Evolutionary conservation across 176 grass and related monocot genomes (phyloP).

Genomic region (Bolboschoenus planiculmis): DNA sequence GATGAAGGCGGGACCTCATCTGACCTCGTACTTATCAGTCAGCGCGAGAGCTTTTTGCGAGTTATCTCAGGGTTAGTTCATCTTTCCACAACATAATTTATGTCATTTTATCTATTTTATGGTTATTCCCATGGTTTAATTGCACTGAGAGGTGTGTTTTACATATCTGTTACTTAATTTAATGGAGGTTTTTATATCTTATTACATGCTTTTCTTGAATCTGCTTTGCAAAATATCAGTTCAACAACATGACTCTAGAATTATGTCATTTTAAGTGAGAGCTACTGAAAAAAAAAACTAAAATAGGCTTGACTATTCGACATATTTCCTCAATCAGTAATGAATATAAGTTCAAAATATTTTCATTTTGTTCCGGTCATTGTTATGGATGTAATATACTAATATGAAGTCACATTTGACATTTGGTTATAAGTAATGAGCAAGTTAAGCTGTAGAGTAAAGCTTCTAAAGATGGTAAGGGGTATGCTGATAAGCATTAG

Average conservation of each 20-base stretch:
- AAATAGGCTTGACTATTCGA: not conserved
- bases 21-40: conserved; percentile 44
- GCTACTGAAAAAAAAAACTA: not conserved
- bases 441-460: not conserved
- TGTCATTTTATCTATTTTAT: not conserved
- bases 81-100: not conserved
- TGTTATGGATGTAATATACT: not conserved
- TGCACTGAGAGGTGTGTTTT: not conserved
- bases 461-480: not conserved
- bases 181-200: conserved; percentile 33
- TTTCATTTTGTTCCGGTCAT: not conserved
- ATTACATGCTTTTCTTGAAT: not conserved
- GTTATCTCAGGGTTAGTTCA: conserved; percentile 41
- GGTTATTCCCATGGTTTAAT: not conserved
- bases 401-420: not conserved
- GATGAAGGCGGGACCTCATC: conserved; percentile 15
- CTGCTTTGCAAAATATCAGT: not conserved
- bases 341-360: not conserved
- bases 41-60: conserved; percentile 41
- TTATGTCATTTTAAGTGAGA: not conserved
- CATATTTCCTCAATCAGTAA: not conserved
- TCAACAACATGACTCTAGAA: not conserved
- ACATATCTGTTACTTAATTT: conserved; percentile 21
- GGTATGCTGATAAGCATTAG: not conserved
- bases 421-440: not conserved